Conservation (phyloP, 345 rosid species). For the Angophora floribunda region DNA sequence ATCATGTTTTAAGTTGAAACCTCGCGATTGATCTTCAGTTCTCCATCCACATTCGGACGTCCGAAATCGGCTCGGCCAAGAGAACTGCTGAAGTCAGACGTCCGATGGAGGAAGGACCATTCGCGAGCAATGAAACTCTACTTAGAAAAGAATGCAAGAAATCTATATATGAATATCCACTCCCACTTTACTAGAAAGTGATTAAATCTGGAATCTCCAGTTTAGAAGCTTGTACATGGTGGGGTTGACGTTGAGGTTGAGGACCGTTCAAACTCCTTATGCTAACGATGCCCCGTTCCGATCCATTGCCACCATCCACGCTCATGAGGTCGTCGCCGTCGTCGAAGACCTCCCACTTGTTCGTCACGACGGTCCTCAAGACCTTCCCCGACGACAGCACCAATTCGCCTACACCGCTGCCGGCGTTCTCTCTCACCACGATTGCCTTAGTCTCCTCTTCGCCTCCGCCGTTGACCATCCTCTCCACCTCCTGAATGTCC, state of each 20-base stretch:
- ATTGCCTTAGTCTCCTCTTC: not conserved
- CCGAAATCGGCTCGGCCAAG: no score
- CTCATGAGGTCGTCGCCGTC: conserved; percentile 10
- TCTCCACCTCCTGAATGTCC: conserved; percentile 37
- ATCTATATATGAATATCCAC: not conserved
- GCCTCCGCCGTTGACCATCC: conserved; percentile 9
- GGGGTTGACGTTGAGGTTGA: not conserved
- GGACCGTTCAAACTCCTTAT: not conserved
- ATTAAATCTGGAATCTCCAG: conserved; percentile 44
- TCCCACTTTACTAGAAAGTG: conserved; percentile 11
- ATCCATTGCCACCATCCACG: not conserved
- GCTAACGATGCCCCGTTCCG: not conserved
- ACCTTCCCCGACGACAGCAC: not conserved
- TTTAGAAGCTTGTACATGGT: conserved; percentile 3
- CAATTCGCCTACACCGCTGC: not conserved
- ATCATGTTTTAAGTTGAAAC: not conserved
- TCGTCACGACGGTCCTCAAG: conserved; percentile 35
- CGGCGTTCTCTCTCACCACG: conserved; percentile 1
- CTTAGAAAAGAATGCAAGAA: not conserved
- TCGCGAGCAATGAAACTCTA: not conserved
- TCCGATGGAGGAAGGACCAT: no score
- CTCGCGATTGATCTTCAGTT: no score
- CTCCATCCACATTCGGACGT: no score
- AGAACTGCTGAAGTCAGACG: no score
- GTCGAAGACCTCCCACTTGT: conserved; percentile 57